A percentile compares a stretch with the other conserved stretches of the same genome.
Evolutionary conservation across 2,329 filamentous ascomycete species (phyloP).

Genomic region (Colletotrichum liriopes): DNA sequence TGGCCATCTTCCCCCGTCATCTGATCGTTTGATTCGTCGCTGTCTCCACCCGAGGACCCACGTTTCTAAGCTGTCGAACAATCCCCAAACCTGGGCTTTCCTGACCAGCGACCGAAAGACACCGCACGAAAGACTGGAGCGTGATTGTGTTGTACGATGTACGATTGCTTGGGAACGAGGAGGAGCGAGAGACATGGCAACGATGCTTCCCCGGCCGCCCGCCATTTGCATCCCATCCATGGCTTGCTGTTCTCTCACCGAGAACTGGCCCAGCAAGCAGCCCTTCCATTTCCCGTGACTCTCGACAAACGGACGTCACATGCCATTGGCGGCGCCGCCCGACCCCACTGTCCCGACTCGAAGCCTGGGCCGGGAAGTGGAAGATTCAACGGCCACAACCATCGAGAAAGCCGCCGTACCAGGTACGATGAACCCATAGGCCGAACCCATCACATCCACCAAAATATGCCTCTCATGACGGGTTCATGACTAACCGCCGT

Average conservation of each 20-base stretch:
- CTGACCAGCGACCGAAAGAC: background rate
- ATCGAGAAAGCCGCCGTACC: background rate
- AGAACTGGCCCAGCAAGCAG: constrained; percentile 18
- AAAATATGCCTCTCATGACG: constrained; percentile 9
- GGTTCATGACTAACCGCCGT: constrained; percentile 29
- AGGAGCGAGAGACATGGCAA: constrained; percentile 8
- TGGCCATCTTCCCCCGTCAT: constrained; percentile 1
- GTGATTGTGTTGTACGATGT: background rate
- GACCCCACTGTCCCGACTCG: background rate
- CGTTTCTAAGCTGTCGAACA: background rate
- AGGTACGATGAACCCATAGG: constrained; percentile 8
- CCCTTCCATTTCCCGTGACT: background rate
- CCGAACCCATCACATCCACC: background rate
- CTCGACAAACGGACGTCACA: background rate
- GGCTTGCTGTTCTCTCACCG: background rate
- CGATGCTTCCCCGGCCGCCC: background rate
- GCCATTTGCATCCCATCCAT: background rate
- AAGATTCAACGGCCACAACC: background rate
- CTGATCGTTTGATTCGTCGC: constrained; percentile 26
- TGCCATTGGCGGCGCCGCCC: background rate
- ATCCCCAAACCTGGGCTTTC: background rate
- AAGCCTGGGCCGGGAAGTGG: background rate
- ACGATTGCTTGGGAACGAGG: too few species aligned
- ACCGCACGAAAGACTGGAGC: background rate
- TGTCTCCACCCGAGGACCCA: constrained; percentile 1